These are phyloP conservation scores for Diaporthe sp. DNA, from an alignment of 2,329 filamentous ascomycete species.

Conservation along the genomic window DNA sequence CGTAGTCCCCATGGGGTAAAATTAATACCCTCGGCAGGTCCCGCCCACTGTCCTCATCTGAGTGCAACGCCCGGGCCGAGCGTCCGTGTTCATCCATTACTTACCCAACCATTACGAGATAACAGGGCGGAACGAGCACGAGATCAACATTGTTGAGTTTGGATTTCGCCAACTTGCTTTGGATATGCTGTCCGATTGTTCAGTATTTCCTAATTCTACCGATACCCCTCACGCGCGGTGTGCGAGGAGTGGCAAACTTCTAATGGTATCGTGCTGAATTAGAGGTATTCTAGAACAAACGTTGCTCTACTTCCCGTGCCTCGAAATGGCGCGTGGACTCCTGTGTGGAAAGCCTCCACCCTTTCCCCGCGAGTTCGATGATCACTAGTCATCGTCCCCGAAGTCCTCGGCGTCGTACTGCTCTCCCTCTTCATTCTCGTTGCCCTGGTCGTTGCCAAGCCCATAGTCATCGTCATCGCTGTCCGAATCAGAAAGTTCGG, in stretches of 20 bases:
- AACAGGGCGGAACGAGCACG: background rate
- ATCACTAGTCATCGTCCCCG: constrained; percentile 21
- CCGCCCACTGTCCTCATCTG: background rate
- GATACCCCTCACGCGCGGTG: background rate
- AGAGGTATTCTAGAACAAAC: too few relatives aligned
- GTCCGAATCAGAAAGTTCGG: constrained; percentile 40
- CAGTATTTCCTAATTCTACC: background rate
- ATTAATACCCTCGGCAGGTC: background rate
- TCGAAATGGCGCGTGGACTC: background rate
- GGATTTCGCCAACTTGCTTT: background rate
- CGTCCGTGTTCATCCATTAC: background rate
- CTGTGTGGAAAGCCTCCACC: background rate
- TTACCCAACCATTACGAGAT: constrained; percentile 12
- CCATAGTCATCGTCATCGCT: constrained; percentile 30
- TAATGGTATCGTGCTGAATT: constrained; percentile 13
- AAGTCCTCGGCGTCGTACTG: constrained; percentile 13
- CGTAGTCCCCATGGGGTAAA: constrained; percentile 26
- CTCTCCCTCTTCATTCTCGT: constrained; percentile 28
- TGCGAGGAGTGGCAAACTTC: background rate
- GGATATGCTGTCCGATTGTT: background rate
- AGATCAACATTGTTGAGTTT: background rate
- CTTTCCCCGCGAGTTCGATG: background rate
- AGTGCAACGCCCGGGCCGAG: constrained; percentile 5
- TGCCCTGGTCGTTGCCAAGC: constrained; percentile 30
- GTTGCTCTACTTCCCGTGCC: background rate